A percentile compares a stretch with the other conserved stretches of the same genome.
These are phyloP conservation scores for Rhazya stricta DNA, from an alignment of 257 asterid species.

Conservation along the genomic window DNA sequence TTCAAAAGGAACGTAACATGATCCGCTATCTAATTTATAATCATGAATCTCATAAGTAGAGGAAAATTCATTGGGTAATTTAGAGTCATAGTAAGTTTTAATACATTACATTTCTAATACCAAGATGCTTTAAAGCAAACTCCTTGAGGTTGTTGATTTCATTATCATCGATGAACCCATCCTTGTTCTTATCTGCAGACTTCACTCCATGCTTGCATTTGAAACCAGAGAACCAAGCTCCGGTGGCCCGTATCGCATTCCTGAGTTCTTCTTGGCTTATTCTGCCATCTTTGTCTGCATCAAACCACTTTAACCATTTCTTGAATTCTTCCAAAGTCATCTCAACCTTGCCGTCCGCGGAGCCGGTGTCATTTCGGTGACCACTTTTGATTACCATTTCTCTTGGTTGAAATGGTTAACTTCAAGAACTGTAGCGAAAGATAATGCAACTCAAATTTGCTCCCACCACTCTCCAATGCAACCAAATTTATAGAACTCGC, in stretches of 20 bases:
- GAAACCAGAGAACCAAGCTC: conserved; percentile 23
- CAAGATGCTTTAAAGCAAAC: conserved; percentile 34
- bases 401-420: not conserved
- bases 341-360: conserved; percentile 12
- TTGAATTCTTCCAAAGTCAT: conserved; percentile 26
- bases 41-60: not conserved
- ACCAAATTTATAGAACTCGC: not conserved
- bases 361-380: not conserved
- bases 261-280: conserved; percentile 30
- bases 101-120: conserved; percentile 12
- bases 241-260: conserved; percentile 21
- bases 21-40: too few relatives aligned
- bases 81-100: not conserved
- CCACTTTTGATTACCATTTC: conserved; percentile 18
- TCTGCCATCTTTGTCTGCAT: conserved; percentile 19
- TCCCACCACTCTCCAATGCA: too few relatives aligned
- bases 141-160: conserved; percentile 30
- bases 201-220: conserved; percentile 27
- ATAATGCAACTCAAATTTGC: too few relatives aligned
- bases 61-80: not conserved
- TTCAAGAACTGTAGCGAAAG: not conserved
- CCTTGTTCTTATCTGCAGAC: conserved; percentile 20
- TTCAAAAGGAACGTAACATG: too few relatives aligned
- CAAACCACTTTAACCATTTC: conserved; percentile 33
- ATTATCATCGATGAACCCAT: conserved; percentile 28